phyloP scores from a whole-genome alignment of 2,329 filamentous ascomycete genomes.

The Gaeumannomyces sp. region DNA sequence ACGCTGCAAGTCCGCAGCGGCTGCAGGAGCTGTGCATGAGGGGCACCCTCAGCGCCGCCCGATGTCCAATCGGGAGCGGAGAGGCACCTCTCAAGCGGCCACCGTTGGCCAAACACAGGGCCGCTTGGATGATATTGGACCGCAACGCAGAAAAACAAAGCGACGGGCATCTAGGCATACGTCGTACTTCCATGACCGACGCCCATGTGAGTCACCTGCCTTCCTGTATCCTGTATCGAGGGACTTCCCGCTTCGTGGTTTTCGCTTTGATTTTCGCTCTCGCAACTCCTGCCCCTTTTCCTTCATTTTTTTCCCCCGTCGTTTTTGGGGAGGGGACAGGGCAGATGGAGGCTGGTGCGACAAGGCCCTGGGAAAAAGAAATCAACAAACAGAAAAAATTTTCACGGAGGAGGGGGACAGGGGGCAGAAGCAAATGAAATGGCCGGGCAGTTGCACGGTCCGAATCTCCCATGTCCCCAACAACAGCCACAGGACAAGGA shows the following conservation, averaged over 20 bases:
- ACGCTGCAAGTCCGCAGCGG: neutral
- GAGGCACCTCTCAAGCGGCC: neutral
- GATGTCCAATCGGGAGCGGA: neutral
- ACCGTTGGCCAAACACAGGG: neutral
- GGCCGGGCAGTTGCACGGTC: neutral
- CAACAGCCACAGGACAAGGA: neutral
- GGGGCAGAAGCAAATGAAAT: neutral
- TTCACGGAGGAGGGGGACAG: neutral
- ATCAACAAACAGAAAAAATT: slow-evolving; percentile 1
- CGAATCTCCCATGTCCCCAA: neutral
- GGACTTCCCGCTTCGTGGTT: neutral
- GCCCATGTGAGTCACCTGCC: neutral
- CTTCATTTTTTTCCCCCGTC: neutral
- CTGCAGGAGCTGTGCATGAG: neutral
- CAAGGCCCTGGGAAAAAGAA: neutral
- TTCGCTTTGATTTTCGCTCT: neutral
- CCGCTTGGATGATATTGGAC: neutral
- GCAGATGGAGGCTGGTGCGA: neutral
- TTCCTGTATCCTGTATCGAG: neutral
- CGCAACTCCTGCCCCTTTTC: neutral
- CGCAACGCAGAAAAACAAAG: neutral
- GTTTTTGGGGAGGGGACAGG: neutral
- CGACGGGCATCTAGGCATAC: neutral
- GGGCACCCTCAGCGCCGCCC: neutral
- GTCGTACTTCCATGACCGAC: neutral